Conservation (phyloP, 345 rosid species). For the Euphorbia pulcherrima region DNA sequence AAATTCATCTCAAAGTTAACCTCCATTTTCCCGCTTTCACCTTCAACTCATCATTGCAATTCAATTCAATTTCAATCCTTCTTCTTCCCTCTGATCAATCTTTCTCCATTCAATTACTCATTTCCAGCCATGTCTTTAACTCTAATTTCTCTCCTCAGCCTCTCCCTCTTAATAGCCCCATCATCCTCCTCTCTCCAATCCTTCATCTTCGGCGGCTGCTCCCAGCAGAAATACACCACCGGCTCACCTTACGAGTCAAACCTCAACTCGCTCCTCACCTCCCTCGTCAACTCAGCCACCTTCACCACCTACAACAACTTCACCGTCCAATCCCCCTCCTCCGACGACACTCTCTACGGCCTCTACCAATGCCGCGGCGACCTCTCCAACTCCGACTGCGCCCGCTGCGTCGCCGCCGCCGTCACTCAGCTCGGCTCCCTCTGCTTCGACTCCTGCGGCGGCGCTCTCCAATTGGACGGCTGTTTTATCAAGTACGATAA, state of each 20-base stretch:
- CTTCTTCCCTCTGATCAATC: background rate
- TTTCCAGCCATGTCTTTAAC: constrained; percentile 8
- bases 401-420: constrained; percentile 23
- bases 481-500: constrained; percentile 32
- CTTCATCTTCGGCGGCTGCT: constrained; percentile 30
- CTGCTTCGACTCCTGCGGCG: constrained; percentile 25
- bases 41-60: background rate
- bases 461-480: constrained; percentile 32
- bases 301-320: constrained; percentile 27
- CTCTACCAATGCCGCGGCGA: constrained; percentile 37
- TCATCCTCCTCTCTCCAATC: constrained; percentile 18
- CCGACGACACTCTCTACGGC: constrained; percentile 26
- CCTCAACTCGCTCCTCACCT: constrained; percentile 31
- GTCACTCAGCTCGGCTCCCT: constrained; percentile 25
- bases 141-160: background rate
- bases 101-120: background rate
- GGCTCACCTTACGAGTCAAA: constrained; percentile 29
- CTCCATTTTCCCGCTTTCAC: background rate
- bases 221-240: constrained; percentile 21
- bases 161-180: constrained; percentile 10
- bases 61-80: background rate
- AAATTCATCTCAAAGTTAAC: constrained; percentile 52
- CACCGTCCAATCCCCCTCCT: constrained; percentile 13
- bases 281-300: constrained; percentile 30
- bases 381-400: constrained; percentile 23